Conservation (phyloP, 2,329 filamentous ascomycete genomes). For the Talaromyces islandicus region DNA sequence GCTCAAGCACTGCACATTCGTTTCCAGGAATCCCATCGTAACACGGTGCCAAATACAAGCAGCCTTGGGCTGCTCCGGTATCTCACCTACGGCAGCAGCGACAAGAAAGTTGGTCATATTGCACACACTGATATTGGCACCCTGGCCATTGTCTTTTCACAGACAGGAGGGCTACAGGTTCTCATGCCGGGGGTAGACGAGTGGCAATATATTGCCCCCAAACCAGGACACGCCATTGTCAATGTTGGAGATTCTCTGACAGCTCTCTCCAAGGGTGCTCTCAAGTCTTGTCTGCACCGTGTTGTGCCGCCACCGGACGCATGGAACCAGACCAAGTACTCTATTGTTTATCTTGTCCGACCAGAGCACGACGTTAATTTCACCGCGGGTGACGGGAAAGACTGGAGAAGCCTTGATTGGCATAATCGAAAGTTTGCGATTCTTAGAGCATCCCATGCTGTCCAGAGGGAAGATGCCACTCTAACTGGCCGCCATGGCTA, state of each 20-base stretch:
- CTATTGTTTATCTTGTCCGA: background rate
- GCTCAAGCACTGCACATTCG: background rate
- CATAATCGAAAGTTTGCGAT: background rate
- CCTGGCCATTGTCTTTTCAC: constrained; percentile 50
- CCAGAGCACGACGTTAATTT: background rate
- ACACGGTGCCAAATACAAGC: background rate
- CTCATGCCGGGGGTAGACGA: constrained; percentile 44
- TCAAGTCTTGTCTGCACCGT: constrained; percentile 1
- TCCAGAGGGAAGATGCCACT: background rate
- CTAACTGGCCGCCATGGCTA: background rate
- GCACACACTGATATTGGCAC: constrained; percentile 47
- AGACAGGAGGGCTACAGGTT: constrained; percentile 55
- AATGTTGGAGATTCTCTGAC: constrained; percentile 55
- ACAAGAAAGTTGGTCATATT: background rate
- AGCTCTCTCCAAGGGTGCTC: constrained; percentile 1
- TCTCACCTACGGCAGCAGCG: background rate
- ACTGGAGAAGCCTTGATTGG: background rate
- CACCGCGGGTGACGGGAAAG: background rate
- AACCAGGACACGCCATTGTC: constrained; percentile 48
- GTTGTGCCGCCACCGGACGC: background rate
- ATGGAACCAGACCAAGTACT: background rate
- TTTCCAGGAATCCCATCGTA: background rate
- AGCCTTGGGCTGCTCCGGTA: background rate
- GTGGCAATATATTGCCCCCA: constrained; percentile 51
- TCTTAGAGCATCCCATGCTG: background rate